phyloP scores from a whole-genome alignment of 2,329 filamentous ascomycete species.

The Blastomyces silverae region DNA sequence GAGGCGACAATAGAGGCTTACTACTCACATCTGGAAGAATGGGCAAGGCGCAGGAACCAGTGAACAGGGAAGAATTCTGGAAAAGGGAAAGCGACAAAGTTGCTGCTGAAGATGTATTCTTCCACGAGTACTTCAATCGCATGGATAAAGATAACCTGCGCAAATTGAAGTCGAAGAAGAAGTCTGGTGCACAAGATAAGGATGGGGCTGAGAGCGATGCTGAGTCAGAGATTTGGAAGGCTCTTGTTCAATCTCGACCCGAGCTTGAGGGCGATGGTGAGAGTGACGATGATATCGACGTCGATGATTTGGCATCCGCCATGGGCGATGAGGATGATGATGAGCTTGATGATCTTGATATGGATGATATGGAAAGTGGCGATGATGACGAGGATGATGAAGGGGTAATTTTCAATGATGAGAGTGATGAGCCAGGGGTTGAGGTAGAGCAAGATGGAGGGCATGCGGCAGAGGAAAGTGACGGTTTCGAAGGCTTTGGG shows the following conservation, averaged over 20 bases:
- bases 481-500: slow-evolving; percentile 34
- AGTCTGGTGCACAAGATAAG: slow-evolving; percentile 39
- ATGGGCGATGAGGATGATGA: slow-evolving; percentile 41
- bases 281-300: slow-evolving; percentile 53
- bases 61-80: slow-evolving; percentile 91
- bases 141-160: slow-evolving; percentile 57
- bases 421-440: slow-evolving; percentile 45
- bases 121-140: slow-evolving; percentile 90
- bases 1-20: slow-evolving; percentile 54
- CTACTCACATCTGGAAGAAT: slow-evolving; percentile 55
- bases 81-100: slow-evolving; percentile 82
- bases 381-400: slow-evolving; percentile 38
- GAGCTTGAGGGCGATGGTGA: slow-evolving; percentile 62
- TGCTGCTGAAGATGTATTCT: slow-evolving; percentile 89
- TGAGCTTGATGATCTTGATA: slow-evolving; percentile 37
- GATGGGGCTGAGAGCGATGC: slow-evolving; percentile 51
- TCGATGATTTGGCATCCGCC: slow-evolving; percentile 49
- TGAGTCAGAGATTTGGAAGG: slow-evolving; percentile 81
- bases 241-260: slow-evolving; percentile 71
- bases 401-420: slow-evolving; percentile 44
- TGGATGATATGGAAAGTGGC: slow-evolving; percentile 35
- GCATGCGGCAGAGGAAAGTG: slow-evolving; percentile 29
- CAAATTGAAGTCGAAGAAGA: slow-evolving; percentile 52
- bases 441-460: slow-evolving; percentile 44
- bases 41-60: slow-evolving; percentile 54